A percentile compares a stretch with the other conserved stretches of the same genome.
These are phyloP conservation scores for Rossbeevera mucosa DNA, from an alignment of 768 basidiomycete genomes.

Conservation along the genomic window DNA sequence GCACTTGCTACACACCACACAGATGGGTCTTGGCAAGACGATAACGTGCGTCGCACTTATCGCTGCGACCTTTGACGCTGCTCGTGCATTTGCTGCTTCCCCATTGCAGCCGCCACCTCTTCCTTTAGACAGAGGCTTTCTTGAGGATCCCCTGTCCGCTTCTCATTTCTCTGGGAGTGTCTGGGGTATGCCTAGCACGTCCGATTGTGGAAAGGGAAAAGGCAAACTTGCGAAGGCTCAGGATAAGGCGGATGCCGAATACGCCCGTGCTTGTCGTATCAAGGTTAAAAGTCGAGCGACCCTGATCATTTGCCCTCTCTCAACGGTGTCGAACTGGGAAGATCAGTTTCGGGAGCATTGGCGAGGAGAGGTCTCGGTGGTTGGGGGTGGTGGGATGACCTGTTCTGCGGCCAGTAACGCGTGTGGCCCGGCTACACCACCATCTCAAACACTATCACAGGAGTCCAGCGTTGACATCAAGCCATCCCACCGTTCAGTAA, in stretches of 20 bases:
- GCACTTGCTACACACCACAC: conserved; percentile 28
- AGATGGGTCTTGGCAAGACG: conserved; percentile 99
- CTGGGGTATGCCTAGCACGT: conserved; percentile 74
- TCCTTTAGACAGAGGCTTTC: conserved; percentile 33
- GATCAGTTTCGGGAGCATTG: conserved; percentile 98
- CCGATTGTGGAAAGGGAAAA: conserved; percentile 49
- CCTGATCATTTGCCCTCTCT: conserved; percentile 93
- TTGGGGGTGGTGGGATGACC: conserved; percentile 64
- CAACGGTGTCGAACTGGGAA: conserved; percentile 98
- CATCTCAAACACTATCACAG: conserved; percentile 31
- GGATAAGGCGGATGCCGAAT: conserved; percentile 69
- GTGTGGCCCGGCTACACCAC: conserved; percentile 34
- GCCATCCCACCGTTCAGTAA: conserved; percentile 33
- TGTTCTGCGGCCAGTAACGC: conserved; percentile 30
- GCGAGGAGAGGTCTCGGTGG: conserved; percentile 79
- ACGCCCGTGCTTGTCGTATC: conserved; percentile 66
- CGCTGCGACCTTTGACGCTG: conserved; percentile 73
- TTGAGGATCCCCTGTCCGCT: conserved; percentile 36
- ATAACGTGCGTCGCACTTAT: conserved; percentile 93
- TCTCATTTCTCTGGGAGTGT: conserved; percentile 73
- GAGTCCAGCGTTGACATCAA: conserved; percentile 24
- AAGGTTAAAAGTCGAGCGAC: conserved; percentile 85
- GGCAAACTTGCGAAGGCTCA: conserved; percentile 61
- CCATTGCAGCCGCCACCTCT: conserved; percentile 46
- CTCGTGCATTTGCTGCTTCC: conserved; percentile 57